Percentiles rank a stretch among this genome's conserved stretches.
phyloP scores from a whole-genome alignment of 306 rosid species.

The Rosa multiflora region DNA sequence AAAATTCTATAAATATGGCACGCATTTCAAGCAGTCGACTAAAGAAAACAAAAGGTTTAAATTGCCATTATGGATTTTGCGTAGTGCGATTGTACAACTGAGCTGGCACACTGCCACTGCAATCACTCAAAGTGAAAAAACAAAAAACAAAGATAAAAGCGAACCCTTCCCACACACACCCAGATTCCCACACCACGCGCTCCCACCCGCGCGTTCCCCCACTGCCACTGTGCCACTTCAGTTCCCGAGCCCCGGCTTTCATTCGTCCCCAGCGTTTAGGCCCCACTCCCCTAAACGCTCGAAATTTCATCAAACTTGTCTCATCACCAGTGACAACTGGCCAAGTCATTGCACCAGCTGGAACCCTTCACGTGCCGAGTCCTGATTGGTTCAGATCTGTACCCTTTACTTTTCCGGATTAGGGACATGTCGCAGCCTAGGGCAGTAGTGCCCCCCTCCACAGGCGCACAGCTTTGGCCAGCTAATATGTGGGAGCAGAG shows the following conservation, averaged over 20 bases:
- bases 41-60: neutral
- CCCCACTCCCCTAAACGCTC: neutral
- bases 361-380: neutral
- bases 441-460: neutral
- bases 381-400: constrained; percentile 11
- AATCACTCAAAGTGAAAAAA: constrained; percentile 21
- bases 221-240: neutral
- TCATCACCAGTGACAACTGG: constrained; percentile 58
- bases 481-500: constrained; percentile 38
- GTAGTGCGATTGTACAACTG: constrained; percentile 26
- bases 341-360: constrained; percentile 56
- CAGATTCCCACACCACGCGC: neutral
- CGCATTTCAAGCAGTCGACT: neutral
- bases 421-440: constrained; percentile 12
- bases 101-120: constrained; percentile 52
- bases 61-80: constrained; percentile 5
- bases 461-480: constrained; percentile 54
- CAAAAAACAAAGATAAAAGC: constrained; percentile 20
- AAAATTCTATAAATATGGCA: neutral
- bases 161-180: neutral
- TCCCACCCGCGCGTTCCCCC: neutral
- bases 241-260: neutral
- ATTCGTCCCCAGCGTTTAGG: neutral
- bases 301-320: neutral
- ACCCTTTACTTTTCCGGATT: constrained; percentile 16